Percentiles rank a stretch among this genome's conserved stretches.
These are phyloP conservation scores for Lachnellula hyalina DNA, from an alignment of 2,329 filamentous ascomycete species.

Conservation along the genomic window DNA sequence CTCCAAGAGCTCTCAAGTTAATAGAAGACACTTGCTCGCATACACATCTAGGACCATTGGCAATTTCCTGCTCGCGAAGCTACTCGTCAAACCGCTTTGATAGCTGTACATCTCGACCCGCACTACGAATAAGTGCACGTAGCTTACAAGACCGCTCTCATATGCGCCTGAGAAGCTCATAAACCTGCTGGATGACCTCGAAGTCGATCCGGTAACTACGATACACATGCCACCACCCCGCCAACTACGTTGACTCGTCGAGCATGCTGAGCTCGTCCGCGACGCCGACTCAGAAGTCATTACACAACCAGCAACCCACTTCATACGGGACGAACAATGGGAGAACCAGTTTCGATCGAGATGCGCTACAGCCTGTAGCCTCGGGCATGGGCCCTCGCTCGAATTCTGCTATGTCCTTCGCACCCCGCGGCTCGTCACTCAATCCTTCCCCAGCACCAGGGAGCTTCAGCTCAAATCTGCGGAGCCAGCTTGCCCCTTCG, in stretches of 20 bases:
- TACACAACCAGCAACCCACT: slow-evolving; percentile 39
- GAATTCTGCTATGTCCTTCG: slow-evolving; percentile 55
- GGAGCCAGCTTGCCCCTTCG: slow-evolving; percentile 60
- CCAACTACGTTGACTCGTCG: slow-evolving; percentile 25
- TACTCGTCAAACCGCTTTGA: background rate
- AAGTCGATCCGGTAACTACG: slow-evolving; percentile 15
- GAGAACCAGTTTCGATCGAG: slow-evolving; percentile 51
- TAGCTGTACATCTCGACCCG: background rate
- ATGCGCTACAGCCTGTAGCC: slow-evolving; percentile 46
- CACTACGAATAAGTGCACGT: background rate
- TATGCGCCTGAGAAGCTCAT: slow-evolving; percentile 3
- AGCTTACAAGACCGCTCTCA: background rate
- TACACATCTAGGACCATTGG: background rate
- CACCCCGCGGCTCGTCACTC: slow-evolving; percentile 62
- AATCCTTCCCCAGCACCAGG: slow-evolving; percentile 68
- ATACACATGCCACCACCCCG: slow-evolving; percentile 28
- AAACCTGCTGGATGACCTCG: slow-evolving; percentile 14
- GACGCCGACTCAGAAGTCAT: slow-evolving; percentile 49
- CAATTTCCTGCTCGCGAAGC: background rate
- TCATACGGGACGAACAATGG: slow-evolving; percentile 35
- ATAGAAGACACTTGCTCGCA: background rate
- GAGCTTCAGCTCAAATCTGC: slow-evolving; percentile 85
- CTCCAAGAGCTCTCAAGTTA: background rate
- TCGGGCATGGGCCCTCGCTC: slow-evolving; percentile 43
- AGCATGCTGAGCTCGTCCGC: slow-evolving; percentile 50